Base-by-base conservation (phyloP, 148 eudicot species). In the Rhododendron vialii region DNA sequence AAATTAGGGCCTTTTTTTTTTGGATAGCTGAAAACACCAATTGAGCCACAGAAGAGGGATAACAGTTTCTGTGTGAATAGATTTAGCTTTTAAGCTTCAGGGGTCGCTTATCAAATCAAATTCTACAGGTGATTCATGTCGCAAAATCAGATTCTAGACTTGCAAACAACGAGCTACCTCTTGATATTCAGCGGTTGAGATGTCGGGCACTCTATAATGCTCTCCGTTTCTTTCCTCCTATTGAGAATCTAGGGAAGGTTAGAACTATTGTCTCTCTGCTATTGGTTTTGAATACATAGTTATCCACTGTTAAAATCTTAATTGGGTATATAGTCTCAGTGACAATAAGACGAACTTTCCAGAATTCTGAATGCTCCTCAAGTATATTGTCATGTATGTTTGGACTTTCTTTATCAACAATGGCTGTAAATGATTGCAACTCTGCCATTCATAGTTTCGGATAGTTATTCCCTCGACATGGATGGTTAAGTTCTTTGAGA, bases 61-160 rank as follows among this genome's bases (percentile, higher is more conserved):
- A 15, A 1, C 12, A 33, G 22, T 26, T 36, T 22, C 24, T 7
- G 26, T 38, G 41, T 36, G 51, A 30, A 18, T 35, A 18, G 7
- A 43, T 82, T 82, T 41, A 55, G 59, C 41, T n/a, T 51, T 38
- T 59, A 28, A 59, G 84, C 51, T 61, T 61, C 65, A 55, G 47
- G 41, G 41, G 17, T 73, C 3, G 1, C 36, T 75, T 18, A 76
- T 26, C 30, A 4, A 45, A 2, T 33, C 8, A 0, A 7, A 48
- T 43, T 81, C 67, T 86, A 84, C 91, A 96, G 98, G 92, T 95
- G 80, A 90, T 96, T 88, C 98, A 96, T 90, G 98, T 96, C 85
- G 95, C 95, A 84, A 96, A 96, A 88, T 96, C 98, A 85, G 98
- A 96, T 90, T 94, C 98, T 77, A 95, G 98, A 76, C 96, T 96